A percentile compares a stretch with the other conserved stretches of the same genome.
phyloP scores from a whole-genome alignment of 2,329 filamentous ascomycete species.

The Fusarium pininemorale region DNA sequence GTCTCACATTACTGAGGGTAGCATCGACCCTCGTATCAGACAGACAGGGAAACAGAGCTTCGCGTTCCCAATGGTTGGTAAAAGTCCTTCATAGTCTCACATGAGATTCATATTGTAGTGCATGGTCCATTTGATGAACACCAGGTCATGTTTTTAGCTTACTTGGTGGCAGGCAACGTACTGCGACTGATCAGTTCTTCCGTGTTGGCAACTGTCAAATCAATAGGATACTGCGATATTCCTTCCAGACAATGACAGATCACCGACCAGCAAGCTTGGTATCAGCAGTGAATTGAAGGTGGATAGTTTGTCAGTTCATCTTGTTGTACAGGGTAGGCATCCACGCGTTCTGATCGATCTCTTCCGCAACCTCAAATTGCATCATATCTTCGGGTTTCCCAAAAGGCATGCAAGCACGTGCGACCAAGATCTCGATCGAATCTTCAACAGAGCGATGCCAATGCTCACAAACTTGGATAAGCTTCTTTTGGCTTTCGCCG shows the following conservation, averaged over 20 bases:
- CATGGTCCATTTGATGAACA: constrained; percentile 74
- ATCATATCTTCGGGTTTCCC: not conserved
- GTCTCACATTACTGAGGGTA: constrained; percentile 55
- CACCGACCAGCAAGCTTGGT: constrained; percentile 57
- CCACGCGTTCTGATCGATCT: rapidly evolving
- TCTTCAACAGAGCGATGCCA: not conserved
- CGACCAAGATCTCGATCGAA: not conserved
- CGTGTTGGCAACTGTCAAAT: constrained; percentile 62
- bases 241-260: constrained; percentile 68
- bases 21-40: constrained; percentile 70
- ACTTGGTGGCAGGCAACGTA: constrained; percentile 67
- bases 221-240: constrained; percentile 63
- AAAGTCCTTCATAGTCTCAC: constrained; percentile 66
- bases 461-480: constrained; percentile 4
- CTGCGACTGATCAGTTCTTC: constrained; percentile 73
- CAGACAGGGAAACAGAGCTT: constrained; percentile 70
- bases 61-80: constrained; percentile 60
- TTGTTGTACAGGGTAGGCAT: not conserved
- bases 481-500: constrained; percentile 12
- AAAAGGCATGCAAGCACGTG: not conserved
- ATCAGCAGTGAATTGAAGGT: constrained; percentile 41
- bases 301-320: not conserved
- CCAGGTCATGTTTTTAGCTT: constrained; percentile 68
- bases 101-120: constrained; percentile 67
- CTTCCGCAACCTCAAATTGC: not conserved